A percentile compares a stretch with the other conserved stretches of the same genome.
Evolutionary conservation across 257 asterid species (phyloP).

Genomic region (Thymus quinquecostatus): DNA sequence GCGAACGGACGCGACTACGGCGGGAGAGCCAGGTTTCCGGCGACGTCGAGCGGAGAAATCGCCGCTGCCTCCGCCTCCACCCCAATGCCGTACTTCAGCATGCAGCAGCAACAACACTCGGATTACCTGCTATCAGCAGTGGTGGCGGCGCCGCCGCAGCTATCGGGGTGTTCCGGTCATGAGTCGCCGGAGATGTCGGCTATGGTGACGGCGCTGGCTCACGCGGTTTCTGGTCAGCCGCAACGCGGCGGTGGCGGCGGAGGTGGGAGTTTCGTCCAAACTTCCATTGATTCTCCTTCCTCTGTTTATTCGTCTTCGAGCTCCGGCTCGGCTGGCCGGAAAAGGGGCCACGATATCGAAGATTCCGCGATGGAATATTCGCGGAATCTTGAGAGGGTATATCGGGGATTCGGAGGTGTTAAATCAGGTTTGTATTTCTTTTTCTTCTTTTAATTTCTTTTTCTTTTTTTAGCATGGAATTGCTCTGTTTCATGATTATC

Average conservation of each 20-base stretch:
- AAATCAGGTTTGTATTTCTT: constrained; percentile 43
- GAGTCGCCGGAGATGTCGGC: constrained; percentile 55
- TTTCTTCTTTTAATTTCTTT: too few relatives aligned
- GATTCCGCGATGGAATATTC: constrained; percentile 34
- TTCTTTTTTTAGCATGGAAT: constrained; percentile 1
- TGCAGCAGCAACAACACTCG: constrained; percentile 40
- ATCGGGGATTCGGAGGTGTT: constrained; percentile 35
- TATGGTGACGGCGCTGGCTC: constrained; percentile 61
- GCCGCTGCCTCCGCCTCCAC: constrained; percentile 30
- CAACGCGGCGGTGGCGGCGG: constrained; percentile 25
- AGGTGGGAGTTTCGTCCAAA: neutral
- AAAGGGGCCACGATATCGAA: constrained; percentile 56
- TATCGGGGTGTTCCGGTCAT: constrained; percentile 25
- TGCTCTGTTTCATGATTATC: constrained; percentile 29
- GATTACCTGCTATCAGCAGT: constrained; percentile 40
- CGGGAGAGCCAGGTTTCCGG: constrained; percentile 43
- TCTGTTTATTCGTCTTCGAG: constrained; percentile 56
- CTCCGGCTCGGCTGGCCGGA: constrained; percentile 65
- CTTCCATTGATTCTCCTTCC: constrained; percentile 43
- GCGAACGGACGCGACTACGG: constrained; percentile 59
- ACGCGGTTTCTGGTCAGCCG: constrained; percentile 54
- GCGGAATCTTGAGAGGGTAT: constrained; percentile 29
- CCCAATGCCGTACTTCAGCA: constrained; percentile 17
- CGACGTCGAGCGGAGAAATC: constrained; percentile 23
- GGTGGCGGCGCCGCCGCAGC: constrained; percentile 35